phyloP scores from a whole-genome alignment of 176 grass and related monocot genomes.

The Saccharum spontaneum region DNA sequence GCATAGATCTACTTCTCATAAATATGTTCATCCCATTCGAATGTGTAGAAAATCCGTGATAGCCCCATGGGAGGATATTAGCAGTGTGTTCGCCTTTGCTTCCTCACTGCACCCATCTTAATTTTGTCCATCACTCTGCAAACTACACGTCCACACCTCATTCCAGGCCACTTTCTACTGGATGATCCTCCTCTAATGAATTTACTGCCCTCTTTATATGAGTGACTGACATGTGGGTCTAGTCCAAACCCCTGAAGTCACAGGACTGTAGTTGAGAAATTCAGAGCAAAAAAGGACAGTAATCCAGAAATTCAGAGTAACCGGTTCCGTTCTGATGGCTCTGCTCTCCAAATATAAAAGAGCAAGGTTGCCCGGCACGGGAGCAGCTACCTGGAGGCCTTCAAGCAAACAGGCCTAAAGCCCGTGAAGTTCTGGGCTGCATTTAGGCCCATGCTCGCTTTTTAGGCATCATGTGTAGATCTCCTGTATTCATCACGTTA shows the following conservation, averaged over 20 bases:
- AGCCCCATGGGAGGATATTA: too few relatives aligned
- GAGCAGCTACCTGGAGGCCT: too few relatives aligned
- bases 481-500: too few relatives aligned
- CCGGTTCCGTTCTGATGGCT: too few relatives aligned
- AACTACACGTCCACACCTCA: not conserved
- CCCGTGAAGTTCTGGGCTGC: not conserved
- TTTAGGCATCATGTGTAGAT: not conserved
- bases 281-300: not conserved
- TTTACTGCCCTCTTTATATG: not conserved
- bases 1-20: not conserved
- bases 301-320: not conserved
- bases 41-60: too few relatives aligned
- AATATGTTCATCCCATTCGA: too few relatives aligned
- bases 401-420: not conserved
- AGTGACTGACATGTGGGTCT: not conserved
- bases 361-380: too few relatives aligned
- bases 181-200: not conserved
- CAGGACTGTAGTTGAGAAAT: not conserved
- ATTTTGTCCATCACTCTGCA: not conserved
- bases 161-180: not conserved
- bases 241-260: not conserved
- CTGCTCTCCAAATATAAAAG: too few relatives aligned
- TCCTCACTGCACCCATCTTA: too few relatives aligned
- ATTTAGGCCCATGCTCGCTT: not conserved
- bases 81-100: not conserved